phyloP scores from a whole-genome alignment of 495 filamentous ascomycete genomes.

The Pseudomonodictys pantanalensis region DNA sequence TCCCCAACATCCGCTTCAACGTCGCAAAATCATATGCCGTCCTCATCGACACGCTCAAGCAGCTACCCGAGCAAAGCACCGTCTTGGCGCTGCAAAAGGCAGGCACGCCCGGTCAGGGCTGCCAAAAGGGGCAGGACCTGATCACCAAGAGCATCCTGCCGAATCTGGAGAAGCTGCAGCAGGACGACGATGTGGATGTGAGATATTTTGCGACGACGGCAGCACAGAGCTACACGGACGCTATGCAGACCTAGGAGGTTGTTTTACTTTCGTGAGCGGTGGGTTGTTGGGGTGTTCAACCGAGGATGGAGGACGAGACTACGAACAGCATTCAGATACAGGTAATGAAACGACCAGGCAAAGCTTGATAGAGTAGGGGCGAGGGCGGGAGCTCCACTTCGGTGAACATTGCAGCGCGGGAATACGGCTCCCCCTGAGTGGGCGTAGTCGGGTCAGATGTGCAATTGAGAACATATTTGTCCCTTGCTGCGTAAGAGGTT shows the following conservation, averaged over 20 bases:
- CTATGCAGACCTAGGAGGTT: conserved; percentile 32
- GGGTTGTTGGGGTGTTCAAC: not conserved
- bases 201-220: conserved; percentile 87
- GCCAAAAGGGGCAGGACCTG: conserved; percentile 71
- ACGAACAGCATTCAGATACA: conserved; percentile 4
- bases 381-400: too few relatives aligned
- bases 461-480: too few relatives aligned
- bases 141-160: conserved; percentile 86
- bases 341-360: not conserved
- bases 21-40: conserved; percentile 95
- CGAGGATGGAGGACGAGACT: conserved; percentile 4
- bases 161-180: conserved; percentile 88
- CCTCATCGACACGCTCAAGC: conserved; percentile 82
- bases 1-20: conserved; percentile 99
- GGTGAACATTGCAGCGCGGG: too few relatives aligned
- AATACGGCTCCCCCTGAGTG: too few relatives aligned
- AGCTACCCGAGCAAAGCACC: conserved; percentile 83
- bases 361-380: too few relatives aligned
- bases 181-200: conserved; percentile 96
- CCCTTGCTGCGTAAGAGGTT: too few relatives aligned
- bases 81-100: conserved; percentile 79
- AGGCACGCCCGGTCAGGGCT: conserved; percentile 55
- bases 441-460: too few relatives aligned
- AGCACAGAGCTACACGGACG: conserved; percentile 40
- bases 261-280: not conserved